Percentiles rank a stretch among this genome's conserved stretches.
Conservation (phyloP, 2,329 filamentous ascomycete genomes). For the Rhytidhysteron rufulum region DNA sequence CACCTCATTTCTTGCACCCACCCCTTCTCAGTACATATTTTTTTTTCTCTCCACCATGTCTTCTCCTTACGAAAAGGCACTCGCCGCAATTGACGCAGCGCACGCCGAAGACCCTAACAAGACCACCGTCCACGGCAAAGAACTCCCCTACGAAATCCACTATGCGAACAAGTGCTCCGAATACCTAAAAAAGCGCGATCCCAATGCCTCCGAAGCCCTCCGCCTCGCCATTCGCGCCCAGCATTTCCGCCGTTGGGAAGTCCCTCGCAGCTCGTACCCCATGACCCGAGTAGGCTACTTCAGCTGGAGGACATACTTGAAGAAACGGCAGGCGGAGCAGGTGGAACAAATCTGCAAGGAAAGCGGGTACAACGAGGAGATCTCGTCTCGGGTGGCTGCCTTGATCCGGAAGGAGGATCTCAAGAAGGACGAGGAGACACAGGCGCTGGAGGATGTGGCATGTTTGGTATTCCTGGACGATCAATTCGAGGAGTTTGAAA, state of each 20-base stretch:
- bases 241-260: constrained; percentile 82
- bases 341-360: constrained; percentile 52
- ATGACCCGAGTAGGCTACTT: constrained; percentile 74
- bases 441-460: constrained; percentile 78
- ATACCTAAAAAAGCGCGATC: constrained; percentile 62
- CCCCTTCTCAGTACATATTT: too few relatives aligned
- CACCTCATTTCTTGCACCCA: too few relatives aligned
- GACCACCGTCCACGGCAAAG: constrained; percentile 40
- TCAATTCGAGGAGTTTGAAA: constrained; percentile 77
- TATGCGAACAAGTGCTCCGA: constrained; percentile 76
- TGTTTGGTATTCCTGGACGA: constrained; percentile 86
- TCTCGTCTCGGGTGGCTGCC: constrained; percentile 61
- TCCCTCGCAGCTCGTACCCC: constrained; percentile 69
- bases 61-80: constrained; percentile 42
- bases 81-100: constrained; percentile 69
- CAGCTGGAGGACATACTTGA: constrained; percentile 71
- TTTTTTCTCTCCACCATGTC: too few relatives aligned
- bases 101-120: constrained; percentile 65
- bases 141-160: constrained; percentile 72
- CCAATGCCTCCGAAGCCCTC: constrained; percentile 62
- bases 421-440: constrained; percentile 61
- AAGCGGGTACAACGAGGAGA: constrained; percentile 48
- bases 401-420: constrained; percentile 77
- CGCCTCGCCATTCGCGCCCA: constrained; percentile 77
- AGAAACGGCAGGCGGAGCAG: constrained; percentile 67